A percentile compares a stretch with the other conserved stretches of the same genome.
phyloP scores from a whole-genome alignment of 192 early-diverging fungal species.

The Coemansia aciculifera region DNA sequence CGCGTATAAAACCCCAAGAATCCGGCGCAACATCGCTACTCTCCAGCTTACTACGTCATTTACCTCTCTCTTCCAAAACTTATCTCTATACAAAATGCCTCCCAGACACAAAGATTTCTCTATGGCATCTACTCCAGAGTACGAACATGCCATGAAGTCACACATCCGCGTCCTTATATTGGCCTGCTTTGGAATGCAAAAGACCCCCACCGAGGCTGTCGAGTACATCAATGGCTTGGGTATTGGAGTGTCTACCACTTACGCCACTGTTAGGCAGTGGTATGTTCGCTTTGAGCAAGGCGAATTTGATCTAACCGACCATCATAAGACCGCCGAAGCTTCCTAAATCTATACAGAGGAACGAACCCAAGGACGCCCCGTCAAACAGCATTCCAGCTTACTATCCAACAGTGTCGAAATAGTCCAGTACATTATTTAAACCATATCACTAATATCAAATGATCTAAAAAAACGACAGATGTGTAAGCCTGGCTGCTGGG shows the following conservation, averaged over 20 bases:
- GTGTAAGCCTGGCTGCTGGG: too few species aligned
- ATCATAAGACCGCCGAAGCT: background rate
- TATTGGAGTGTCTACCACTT: background rate
- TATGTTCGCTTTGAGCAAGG: background rate
- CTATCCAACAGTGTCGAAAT: background rate
- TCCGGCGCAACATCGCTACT: too few species aligned
- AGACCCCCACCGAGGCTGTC: background rate
- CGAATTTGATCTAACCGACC: background rate
- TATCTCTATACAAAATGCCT: background rate
- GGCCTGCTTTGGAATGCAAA: constrained; percentile 1
- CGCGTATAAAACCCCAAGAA: too few species aligned
- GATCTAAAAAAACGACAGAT: too few species aligned
- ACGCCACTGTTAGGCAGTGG: background rate
- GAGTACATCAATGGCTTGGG: background rate
- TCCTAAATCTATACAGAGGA: background rate
- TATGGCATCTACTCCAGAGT: background rate
- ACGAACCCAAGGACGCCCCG: too few species aligned
- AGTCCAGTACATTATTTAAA: too few species aligned
- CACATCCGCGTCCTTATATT: background rate
- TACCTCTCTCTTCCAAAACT: background rate
- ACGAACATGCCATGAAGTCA: background rate
- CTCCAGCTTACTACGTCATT: background rate
- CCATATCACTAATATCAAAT: too few species aligned
- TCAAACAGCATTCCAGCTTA: too few species aligned
- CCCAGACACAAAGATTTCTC: background rate